A percentile compares a stretch with the other conserved stretches of the same genome.
phyloP scores from a whole-genome alignment of 2,329 filamentous ascomycete genomes.

The Alternaria sp. region DNA sequence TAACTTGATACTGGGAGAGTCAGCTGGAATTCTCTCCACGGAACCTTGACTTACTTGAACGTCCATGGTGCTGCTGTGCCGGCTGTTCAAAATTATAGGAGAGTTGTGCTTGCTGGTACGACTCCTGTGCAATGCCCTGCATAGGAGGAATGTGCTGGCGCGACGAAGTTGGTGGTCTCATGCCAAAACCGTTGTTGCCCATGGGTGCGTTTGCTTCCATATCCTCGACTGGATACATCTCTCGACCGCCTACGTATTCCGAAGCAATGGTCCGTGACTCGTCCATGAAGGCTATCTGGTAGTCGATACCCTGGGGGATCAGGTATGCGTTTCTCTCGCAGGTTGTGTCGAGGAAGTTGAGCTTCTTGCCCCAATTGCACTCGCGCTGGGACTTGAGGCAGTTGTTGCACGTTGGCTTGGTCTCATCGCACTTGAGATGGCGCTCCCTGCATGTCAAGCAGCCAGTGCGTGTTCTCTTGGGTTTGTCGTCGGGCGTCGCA shows the following conservation, averaged over 20 bases:
- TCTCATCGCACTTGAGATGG: slow-evolving; percentile 91
- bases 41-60: slow-evolving; percentile 28
- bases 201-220: slow-evolving; percentile 28
- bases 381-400: slow-evolving; percentile 86
- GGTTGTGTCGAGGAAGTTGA: slow-evolving; percentile 91
- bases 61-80: slow-evolving; percentile 32
- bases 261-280: slow-evolving; percentile 90
- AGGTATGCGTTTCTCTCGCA: slow-evolving; percentile 71
- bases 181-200: slow-evolving; percentile 40
- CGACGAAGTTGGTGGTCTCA: slow-evolving; percentile 48
- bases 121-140: slow-evolving; percentile 58
- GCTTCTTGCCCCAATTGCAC: slow-evolving; percentile 83
- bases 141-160: slow-evolving; percentile 61
- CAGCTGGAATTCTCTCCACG: slow-evolving; percentile 5
- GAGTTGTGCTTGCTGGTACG: slow-evolving; percentile 56
- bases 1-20: slow-evolving; percentile 31
- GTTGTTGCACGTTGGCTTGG: slow-evolving; percentile 71
- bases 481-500: slow-evolving; percentile 61
- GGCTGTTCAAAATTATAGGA: slow-evolving; percentile 49
- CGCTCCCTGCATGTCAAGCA: slow-evolving; percentile 90
- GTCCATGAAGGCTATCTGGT: slow-evolving; percentile 81
- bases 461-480: slow-evolving; percentile 87
- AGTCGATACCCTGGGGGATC: slow-evolving; percentile 59
- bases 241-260: slow-evolving; percentile 82
- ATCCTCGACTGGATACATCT: slow-evolving; percentile 70